Conservation (phyloP, 2,329 filamentous ascomycete genomes). For the Beauveria brongniartii region DNA sequence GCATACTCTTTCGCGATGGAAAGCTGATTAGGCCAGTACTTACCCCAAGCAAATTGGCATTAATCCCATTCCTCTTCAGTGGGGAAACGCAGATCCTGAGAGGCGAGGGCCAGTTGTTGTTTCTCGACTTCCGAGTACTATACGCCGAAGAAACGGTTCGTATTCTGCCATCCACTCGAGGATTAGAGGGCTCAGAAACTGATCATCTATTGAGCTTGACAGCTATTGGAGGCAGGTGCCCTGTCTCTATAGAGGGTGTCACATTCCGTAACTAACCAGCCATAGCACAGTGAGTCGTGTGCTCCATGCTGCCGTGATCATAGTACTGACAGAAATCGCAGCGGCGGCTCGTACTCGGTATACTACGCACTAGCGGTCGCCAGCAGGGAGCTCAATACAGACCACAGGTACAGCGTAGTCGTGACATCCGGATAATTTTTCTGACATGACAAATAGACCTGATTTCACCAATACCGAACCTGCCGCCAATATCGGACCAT, state of each 20-base stretch:
- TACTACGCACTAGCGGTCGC: conserved; percentile 92
- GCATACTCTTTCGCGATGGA: background rate
- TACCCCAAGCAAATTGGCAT: conserved; percentile 94
- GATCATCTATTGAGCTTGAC: conserved; percentile 4
- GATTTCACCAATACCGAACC: conserved; percentile 75
- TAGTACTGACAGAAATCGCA: conserved; percentile 15
- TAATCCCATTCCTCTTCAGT: conserved; percentile 79
- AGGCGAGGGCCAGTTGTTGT: conserved; percentile 83
- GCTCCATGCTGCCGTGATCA: too few relatives aligned
- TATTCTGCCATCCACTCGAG: conserved; percentile 13
- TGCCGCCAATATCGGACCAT: conserved; percentile 80
- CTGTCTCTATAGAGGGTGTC: background rate
- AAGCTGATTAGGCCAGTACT: conserved; percentile 40
- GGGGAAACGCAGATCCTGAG: conserved; percentile 70
- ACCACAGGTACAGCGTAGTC: conserved; percentile 54
- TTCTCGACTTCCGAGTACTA: conserved; percentile 65
- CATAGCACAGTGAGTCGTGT: conserved; percentile 28
- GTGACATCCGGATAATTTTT: background rate
- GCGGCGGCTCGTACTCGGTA: conserved; percentile 87
- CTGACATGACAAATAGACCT: conserved; percentile 30
- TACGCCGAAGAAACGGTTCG: conserved; percentile 72
- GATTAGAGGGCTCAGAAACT: background rate
- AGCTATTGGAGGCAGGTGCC: conserved; percentile 50
- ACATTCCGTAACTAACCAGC: background rate
- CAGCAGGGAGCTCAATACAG: conserved; percentile 75